Evolutionary conservation across 1,139 yeast genomes (phyloP), one percentile per base, ranked within the genome.

Genomic region (Spathaspora sp.): DNA sequence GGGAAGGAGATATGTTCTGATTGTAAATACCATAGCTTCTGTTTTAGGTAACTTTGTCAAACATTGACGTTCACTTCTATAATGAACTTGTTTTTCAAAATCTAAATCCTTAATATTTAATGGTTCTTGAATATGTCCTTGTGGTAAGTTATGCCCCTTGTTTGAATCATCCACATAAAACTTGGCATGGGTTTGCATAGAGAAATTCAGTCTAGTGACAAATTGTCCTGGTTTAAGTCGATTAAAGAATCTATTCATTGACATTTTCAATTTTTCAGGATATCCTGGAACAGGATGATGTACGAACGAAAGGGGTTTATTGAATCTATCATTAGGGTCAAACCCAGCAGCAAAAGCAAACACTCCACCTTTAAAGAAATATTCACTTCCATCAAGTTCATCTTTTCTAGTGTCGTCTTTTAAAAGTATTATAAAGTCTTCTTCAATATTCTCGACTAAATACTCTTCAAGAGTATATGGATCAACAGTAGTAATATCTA

Each of bases 321-420:
- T 72, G 56, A 84, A 73, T 48, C 85, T 75, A 36, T 69, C 74
- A 7, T 61, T 57, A 2, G 91, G 93, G 53, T 83, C 78, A 60
- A 87, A 87, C 0, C 93, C 95, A 2, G 87, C 84, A 0, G 95
- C 90, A 65, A 84, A 86, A 2, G 82, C 82, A 58, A 84, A 78
- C 0, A 81, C 68, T 0, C 88, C 89, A 0, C 80, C 86, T 50
- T 85, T 76, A 57, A 84, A 72, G 47, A 74, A 73, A 60, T 84
- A 86, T 61, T 86, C 88, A 9, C 72, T 70, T 0, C 76, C 75
- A 38, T 74, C 76, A 11, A 70, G 73, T 36, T 67, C 71, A 11
- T 66, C 57, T 9, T 63, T 64, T 33, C 64, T 56, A 1, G 55
- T 40, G 1, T 74, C 72, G 56, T 84, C 86, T 48, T 76, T 79